Conservation (phyloP, 345 rosid genomes). For the Acer negundo region DNA sequence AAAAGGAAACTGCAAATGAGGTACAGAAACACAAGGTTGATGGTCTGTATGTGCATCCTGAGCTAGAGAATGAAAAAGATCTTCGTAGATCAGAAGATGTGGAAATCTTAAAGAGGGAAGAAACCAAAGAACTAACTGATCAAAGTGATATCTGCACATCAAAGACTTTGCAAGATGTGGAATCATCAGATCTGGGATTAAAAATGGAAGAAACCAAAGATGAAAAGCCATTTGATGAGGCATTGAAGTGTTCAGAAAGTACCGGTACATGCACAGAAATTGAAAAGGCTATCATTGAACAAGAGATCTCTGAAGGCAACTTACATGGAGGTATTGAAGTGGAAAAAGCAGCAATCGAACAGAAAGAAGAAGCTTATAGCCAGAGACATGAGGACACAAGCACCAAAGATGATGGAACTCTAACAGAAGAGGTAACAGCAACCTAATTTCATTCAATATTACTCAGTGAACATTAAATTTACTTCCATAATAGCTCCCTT, state of each 20-base stretch:
- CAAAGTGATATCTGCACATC: constrained; percentile 14
- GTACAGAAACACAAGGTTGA: constrained; percentile 15
- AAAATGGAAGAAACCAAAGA: constrained; percentile 11
- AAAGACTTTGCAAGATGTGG: constrained; percentile 13
- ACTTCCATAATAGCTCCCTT: constrained; percentile 3
- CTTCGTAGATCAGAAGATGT: constrained; percentile 6
- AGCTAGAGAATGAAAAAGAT: constrained; percentile 18
- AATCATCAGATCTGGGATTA: constrained; percentile 6
- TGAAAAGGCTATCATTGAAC: constrained; percentile 17
- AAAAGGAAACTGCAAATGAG: constrained; percentile 17
- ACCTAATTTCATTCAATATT: not conserved
- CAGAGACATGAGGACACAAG: constrained; percentile 6
- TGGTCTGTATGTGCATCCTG: constrained; percentile 15
- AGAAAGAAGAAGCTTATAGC: constrained; percentile 18
- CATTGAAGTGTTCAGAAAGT: constrained; percentile 6
- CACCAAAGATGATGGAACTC: constrained; percentile 5
- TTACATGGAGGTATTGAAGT: constrained; percentile 22
- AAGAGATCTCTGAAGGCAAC: constrained; percentile 23
- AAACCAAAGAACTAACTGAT: constrained; percentile 15
- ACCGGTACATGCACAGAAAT: not conserved
- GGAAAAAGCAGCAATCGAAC: constrained; percentile 22
- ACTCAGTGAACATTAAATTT: not conserved
- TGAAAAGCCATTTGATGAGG: constrained; percentile 20
- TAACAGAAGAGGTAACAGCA: constrained; percentile 26
- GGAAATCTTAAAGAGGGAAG: constrained; percentile 17